Base-by-base conservation (phyloP, 768 basidiomycete species). In the Tulasnella sp. region DNA sequence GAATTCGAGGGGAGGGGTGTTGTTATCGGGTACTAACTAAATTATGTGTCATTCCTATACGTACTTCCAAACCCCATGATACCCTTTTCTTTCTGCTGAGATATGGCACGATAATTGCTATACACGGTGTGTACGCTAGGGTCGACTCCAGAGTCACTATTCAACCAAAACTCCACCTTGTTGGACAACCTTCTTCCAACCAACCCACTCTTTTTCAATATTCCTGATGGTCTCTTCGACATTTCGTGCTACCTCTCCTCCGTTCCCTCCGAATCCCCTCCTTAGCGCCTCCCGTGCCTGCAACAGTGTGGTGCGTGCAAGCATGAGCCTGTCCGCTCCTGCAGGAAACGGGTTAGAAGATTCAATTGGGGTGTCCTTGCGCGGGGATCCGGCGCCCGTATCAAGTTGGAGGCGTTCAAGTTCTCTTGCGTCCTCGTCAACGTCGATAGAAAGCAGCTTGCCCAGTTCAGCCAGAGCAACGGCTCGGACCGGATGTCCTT, bases 391-490 rank as follows among this genome's bases (percentile, higher is more conserved):
- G 86, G 65, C 17, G 21, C 27, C 65, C 21, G 39, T 35, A 25
- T 60, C 35, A 8, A 39, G 14, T 9, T 52, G 25, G 39, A 27
- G 58, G 17, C 55, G 61, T 19, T 32, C 65, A 15, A 63, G 61
- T 7, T 27, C 17, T 11, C 31, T 39, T n/a, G 62, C 59, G 32
- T 63, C 58, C 1, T 66, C 67, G 2, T 80, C 77, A 2, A 69
- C 67, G 63, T 90, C 86, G 0, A 90, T 83, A 0, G 79, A 78
- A 5, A 92, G 73, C 6, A 91, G 70, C 69, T 90, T 92, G 0
- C 86, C 89, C 5, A 88, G 72, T 66, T 93, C 90, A 2, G 83
- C 81, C 6, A 83, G 70, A 3, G 84, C 80, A 21, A 93, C 71
- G 0, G 79, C 87, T 0, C 86, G 75, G 1, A 84, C 76, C 0